Percentiles rank a stretch among this genome's conserved stretches.
phyloP scores from a whole-genome alignment of 2,329 filamentous ascomycete genomes.

The Colletotrichum coccodes region DNA sequence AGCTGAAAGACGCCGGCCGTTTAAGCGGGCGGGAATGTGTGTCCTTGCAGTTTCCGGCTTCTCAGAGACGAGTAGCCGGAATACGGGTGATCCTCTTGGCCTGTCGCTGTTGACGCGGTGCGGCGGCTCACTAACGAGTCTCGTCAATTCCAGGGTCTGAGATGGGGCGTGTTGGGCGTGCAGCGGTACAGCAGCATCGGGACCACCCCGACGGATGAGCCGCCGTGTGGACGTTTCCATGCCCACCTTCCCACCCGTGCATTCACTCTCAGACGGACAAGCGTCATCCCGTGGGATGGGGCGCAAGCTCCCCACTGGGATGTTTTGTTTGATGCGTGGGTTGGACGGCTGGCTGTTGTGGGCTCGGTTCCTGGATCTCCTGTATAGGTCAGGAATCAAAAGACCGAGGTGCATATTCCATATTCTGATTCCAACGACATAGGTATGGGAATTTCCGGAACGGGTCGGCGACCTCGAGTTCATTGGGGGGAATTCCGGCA shows the following conservation, averaged over 20 bases:
- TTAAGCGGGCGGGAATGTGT: background rate
- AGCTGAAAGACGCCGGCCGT: background rate
- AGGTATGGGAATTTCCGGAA: slow-evolving; percentile 11
- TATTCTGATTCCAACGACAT: background rate
- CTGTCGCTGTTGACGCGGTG: background rate
- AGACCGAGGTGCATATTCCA: slow-evolving; percentile 27
- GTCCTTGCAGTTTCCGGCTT: background rate
- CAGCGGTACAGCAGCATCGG: slow-evolving; percentile 4
- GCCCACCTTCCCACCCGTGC: background rate
- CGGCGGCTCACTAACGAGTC: slow-evolving; percentile 1
- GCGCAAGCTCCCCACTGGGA: background rate
- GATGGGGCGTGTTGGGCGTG: background rate
- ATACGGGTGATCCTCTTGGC: background rate
- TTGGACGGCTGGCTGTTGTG: background rate
- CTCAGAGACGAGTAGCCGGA: slow-evolving; percentile 24
- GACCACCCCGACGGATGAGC: background rate
- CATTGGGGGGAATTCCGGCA: background rate
- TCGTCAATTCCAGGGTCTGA: slow-evolving; percentile 4
- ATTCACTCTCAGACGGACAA: slow-evolving; percentile 16
- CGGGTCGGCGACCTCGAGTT: slow-evolving; percentile 2
- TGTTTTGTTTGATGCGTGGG: background rate
- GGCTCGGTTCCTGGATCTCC: background rate
- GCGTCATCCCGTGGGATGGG: slow-evolving; percentile 24
- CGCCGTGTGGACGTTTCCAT: slow-evolving; percentile 1
- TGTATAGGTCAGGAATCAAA: slow-evolving; percentile 1